Conservation (phyloP, 345 rosid genomes). For the Euphorbia lathyris region DNA sequence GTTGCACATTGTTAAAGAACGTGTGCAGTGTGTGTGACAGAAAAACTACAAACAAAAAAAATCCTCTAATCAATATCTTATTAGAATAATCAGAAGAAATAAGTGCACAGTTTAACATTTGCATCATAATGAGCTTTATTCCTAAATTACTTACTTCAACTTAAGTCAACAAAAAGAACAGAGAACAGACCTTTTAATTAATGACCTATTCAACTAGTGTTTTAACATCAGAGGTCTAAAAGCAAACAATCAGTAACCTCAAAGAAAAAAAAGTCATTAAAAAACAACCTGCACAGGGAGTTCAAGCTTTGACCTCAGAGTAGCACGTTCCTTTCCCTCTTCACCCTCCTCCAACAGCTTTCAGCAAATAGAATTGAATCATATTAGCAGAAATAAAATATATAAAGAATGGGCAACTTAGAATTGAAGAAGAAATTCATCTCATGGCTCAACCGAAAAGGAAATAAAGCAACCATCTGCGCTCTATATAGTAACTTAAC, state of each 20-base stretch:
- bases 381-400: background rate
- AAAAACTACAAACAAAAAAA: background rate
- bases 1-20: background rate
- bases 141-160: background rate
- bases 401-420: too few species aligned
- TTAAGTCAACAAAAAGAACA: background rate
- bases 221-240: background rate
- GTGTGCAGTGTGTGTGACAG: background rate
- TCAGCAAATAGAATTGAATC: slow-evolving; percentile 21
- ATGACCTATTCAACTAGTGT: background rate
- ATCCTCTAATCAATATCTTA: background rate
- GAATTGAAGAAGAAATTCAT: background rate
- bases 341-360: slow-evolving; percentile 94
- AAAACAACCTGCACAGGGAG: slow-evolving; percentile 91
- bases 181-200: background rate
- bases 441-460: background rate
- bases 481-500: background rate
- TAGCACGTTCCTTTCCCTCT: slow-evolving; percentile 84
- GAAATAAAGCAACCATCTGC: background rate
- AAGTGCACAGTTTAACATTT: background rate
- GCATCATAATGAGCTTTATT: background rate
- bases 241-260: background rate
- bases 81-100: background rate
- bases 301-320: slow-evolving; percentile 95
- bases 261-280: slow-evolving; percentile 6